Base-by-base conservation (phyloP, 768 basidiomycete genomes). In the Suillus bovinus region DNA sequence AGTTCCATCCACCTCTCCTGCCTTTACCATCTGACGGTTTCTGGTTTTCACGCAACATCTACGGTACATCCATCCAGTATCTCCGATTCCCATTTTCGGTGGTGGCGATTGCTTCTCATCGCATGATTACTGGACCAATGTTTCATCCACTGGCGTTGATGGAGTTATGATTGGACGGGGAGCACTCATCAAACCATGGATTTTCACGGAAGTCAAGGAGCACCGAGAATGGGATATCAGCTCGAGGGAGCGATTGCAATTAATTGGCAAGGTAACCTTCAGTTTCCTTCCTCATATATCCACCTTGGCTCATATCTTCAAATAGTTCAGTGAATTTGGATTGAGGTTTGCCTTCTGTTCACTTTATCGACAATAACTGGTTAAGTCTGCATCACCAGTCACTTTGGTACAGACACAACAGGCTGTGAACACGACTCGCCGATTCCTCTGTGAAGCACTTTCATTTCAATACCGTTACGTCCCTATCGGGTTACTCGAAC, bases 401-500 rank as follows among this genome's bases (percentile, higher is more conserved):
- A 93, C 71, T 94, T 93, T 69, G 93, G 93, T 9, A 86, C 91
- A 24, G 93, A 94, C 71, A 94, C 92, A 0, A 82, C 88, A 0
- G 97, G 97, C n/a, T 2, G 84, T 99, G 55, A 96, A 96, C 77
- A 88, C 91, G 11, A 90, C 95, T 0, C 85, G 97, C 29, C 84
- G 97, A 61, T 99, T 96, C 78, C 85, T 99, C 14, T 96, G 93
- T 72, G 97, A 99, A 77, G 89, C 94, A 0, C 81, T 99, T 2
- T 96, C 94, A 0, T 99, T 99, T 82, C 93, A 95, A 70, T 90
- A 96, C 74, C 93, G 97, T 50, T 99, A 99, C 71, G 79, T 98
- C 53, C 97, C 97, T 8, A 89, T 99, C 53, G 97, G 97, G 0
- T 78, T 99, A 8, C 83, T 99, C 22, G 96, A 99, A 72, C 77